Conservation (phyloP, 2,329 filamentous ascomycete genomes). For the Harringtonia lauricola region DNA sequence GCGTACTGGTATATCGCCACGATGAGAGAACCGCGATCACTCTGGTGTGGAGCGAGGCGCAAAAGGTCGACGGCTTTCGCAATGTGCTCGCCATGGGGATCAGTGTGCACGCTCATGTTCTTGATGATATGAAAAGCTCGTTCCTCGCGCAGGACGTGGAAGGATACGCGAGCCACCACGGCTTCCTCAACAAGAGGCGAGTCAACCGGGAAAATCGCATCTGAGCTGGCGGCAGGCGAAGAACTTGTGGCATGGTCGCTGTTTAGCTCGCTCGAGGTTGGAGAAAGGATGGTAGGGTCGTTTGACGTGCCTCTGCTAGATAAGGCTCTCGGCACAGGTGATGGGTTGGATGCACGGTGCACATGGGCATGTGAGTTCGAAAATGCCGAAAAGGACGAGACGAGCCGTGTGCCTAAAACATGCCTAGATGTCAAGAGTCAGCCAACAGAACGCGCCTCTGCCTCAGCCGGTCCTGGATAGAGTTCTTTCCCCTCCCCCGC, state of each 20-base stretch:
- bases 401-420: constrained; percentile 51
- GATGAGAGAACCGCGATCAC: constrained; percentile 60
- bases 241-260: constrained; percentile 24
- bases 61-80: constrained; percentile 72
- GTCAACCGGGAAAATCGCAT: constrained; percentile 19
- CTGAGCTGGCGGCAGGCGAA: constrained; percentile 19
- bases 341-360: constrained; percentile 31
- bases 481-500: background rate
- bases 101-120: constrained; percentile 56
- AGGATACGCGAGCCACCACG: constrained; percentile 74
- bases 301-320: constrained; percentile 31
- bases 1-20: constrained; percentile 74
- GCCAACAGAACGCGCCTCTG: too few species aligned
- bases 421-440: constrained; percentile 35
- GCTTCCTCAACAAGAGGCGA: constrained; percentile 47
- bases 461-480: too few species aligned
- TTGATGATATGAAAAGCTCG: constrained; percentile 77
- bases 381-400: constrained; percentile 36
- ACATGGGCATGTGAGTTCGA: constrained; percentile 9
- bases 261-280: constrained; percentile 25
- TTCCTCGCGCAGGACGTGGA: constrained; percentile 73
- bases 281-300: constrained; percentile 22
- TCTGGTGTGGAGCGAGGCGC: constrained; percentile 54
- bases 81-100: constrained; percentile 65
- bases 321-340: constrained; percentile 28